These are phyloP conservation scores for Cardamine occulta DNA, from an alignment of 345 rosid species.

Conservation along the genomic window DNA sequence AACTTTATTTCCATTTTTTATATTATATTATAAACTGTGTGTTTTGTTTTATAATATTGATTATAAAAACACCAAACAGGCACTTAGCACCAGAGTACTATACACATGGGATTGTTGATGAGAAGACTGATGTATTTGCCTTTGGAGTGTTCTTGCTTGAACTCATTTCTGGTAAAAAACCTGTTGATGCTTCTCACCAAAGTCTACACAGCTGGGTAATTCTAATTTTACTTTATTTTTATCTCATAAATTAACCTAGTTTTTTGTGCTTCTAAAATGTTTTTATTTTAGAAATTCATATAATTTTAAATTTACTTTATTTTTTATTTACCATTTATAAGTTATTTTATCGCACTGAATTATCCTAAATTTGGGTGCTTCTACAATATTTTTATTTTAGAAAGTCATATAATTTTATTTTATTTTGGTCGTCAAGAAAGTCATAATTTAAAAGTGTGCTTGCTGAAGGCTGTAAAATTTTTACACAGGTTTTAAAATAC, in stretches of 20 bases:
- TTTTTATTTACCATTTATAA: no score
- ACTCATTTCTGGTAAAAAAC: constrained; percentile 84
- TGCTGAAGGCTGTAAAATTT: not conserved
- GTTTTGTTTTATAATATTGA: not conserved
- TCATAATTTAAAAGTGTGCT: not conserved
- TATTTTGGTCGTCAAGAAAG: not conserved
- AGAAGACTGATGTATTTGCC: constrained; percentile 97
- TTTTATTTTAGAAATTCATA: not conserved
- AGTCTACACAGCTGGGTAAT: constrained; percentile 92
- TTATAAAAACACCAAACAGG: constrained; percentile 46
- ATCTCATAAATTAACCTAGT: not conserved
- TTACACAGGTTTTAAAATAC: not conserved
- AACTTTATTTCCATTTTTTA: constrained; percentile 16
- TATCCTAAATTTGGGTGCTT: no score
- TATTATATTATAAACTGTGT: not conserved
- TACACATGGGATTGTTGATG: constrained; percentile 95
- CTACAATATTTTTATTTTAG: no score
- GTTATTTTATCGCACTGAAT: no score
- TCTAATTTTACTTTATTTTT: not conserved
- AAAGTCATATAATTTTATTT: no score
- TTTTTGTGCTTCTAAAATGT: not conserved
- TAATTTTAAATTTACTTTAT: not conserved
- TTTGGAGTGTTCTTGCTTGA: constrained; percentile 92
- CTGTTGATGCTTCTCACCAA: constrained; percentile 87
- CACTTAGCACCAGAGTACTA: constrained; percentile 98